Base-by-base conservation (phyloP, 1,284 basidiomycete species). In the Earliella scabrosa region DNA sequence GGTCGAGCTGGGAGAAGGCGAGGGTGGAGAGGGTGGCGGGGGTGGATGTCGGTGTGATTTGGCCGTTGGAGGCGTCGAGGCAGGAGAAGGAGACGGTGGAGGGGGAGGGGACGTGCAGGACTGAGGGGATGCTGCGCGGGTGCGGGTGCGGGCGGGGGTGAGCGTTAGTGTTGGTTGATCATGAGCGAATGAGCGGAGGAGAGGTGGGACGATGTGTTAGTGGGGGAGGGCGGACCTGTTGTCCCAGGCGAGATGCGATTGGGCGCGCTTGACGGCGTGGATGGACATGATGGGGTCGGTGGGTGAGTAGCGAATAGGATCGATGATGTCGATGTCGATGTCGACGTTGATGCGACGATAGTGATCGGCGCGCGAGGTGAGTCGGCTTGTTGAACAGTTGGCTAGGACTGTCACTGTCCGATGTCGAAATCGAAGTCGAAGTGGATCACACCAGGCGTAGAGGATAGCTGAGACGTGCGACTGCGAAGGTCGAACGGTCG, bases 11-110 rank as follows among this genome's bases (percentile, higher is more conserved):
- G 3, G 77, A 67, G 62, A 85, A 75, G 11, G 76, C 71, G 50
- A 85, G 68, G 1, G 74, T 64, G 7, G 66, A 55, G 36, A 86
- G 63, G 18, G 72, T 58, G 0, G 60, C 48, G 3, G 67, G 56
- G 16, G 75, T 78, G 13, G 82, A 82, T 5, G 71, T 59, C n/a
- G 75, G 63, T 0, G 73, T 79, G 54, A 86, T 75, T 66, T 86
- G 82, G 9, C 83, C 83, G 59, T 86, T 86, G 18, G 83, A 85
- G 0, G 79, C 83, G 61, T 86, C 84, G 26, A 83, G 75, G 60
- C 85, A 87, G 65, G 83, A 82, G 62, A 86, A 84, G 9, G 74
- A 74, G 52, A 87, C 72, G 3, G 74, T 79, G 6, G 81, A 79
- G 6, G 83, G 83, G 0, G 84, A 86, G 45, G 77, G 58, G 44